Evolutionary conservation across 345 rosid genomes (phyloP).

Genomic region (Acer yangbiense): DNA sequence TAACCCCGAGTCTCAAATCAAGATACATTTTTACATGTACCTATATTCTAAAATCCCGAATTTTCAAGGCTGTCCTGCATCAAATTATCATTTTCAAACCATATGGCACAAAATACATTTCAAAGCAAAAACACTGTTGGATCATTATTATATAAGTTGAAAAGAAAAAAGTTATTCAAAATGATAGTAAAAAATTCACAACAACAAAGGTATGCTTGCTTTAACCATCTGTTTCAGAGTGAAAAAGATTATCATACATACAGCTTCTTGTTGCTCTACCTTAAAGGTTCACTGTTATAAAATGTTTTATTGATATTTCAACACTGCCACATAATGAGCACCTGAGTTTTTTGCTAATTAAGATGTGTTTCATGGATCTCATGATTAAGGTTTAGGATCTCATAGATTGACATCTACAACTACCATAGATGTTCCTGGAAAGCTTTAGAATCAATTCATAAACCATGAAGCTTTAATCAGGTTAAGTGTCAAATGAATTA

Average conservation of each 20-base stretch:
- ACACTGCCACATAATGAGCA: background rate
- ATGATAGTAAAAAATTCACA: background rate
- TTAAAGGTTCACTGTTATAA: slow-evolving; percentile 1
- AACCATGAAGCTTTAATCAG: background rate
- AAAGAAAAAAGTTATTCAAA: background rate
- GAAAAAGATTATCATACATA: background rate
- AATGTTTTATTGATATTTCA: background rate
- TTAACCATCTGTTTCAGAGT: background rate
- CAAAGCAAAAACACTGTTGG: background rate
- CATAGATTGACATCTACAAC: background rate
- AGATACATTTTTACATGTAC: background rate
- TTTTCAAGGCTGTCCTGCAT: background rate
- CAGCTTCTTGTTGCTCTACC: background rate
- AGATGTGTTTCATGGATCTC: background rate
- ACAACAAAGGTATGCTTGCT: background rate
- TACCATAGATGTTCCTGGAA: background rate
- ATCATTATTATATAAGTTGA: background rate
- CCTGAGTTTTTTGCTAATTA: background rate
- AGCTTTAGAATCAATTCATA: background rate
- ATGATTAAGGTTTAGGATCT: background rate
- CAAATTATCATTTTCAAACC: background rate
- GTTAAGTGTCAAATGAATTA: background rate
- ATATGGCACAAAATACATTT: background rate
- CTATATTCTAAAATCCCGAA: background rate
- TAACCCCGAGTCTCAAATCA: background rate